Percentiles rank a stretch among this genome's conserved stretches.
Evolutionary conservation across 2,329 filamentous ascomycete species (phyloP).

Genomic region (Stachybotrys chlorohalonatus): DNA sequence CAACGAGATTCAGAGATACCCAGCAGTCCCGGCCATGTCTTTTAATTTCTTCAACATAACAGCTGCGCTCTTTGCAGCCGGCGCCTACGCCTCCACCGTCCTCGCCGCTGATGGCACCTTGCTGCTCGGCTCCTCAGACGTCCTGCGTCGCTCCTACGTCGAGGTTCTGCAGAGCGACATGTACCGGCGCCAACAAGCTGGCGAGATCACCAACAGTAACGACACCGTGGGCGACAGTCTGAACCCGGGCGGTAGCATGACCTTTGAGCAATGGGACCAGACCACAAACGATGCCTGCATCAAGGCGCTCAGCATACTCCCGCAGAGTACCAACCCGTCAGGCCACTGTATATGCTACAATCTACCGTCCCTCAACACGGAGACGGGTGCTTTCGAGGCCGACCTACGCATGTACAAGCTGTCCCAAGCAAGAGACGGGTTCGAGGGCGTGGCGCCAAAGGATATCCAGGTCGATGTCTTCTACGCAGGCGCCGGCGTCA

Average conservation of each 20-base stretch:
- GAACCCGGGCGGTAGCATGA: slow-evolving; percentile 34
- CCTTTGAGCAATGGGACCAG: slow-evolving; percentile 47
- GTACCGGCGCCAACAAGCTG: slow-evolving; percentile 2
- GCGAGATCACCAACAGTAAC: slow-evolving; percentile 7
- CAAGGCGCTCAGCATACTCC: slow-evolving; percentile 43
- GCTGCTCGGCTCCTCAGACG: not conserved
- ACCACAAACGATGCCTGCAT: slow-evolving; percentile 51
- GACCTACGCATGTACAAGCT: slow-evolving; percentile 69
- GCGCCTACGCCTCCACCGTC: not conserved
- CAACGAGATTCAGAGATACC: not conserved
- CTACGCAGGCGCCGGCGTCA: slow-evolving; percentile 41
- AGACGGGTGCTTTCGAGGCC: slow-evolving; percentile 63
- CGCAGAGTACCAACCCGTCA: slow-evolving; percentile 58
- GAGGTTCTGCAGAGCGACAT: not conserved
- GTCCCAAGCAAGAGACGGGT: slow-evolving; percentile 45
- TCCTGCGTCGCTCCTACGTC: not conserved
- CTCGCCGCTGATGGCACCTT: not conserved
- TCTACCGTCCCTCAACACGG: slow-evolving; percentile 58
- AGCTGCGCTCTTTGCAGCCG: not conserved
- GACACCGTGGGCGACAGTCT: slow-evolving; percentile 19
- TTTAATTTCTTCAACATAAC: not conserved
- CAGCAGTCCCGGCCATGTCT: not conserved
- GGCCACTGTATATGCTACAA: slow-evolving; percentile 81
- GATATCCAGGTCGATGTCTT: slow-evolving; percentile 46
- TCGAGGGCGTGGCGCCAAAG: slow-evolving; percentile 39